Evolutionary conservation across 305 asterid genomes (phyloP).

Genomic region (Solanum aculeatissimum): DNA sequence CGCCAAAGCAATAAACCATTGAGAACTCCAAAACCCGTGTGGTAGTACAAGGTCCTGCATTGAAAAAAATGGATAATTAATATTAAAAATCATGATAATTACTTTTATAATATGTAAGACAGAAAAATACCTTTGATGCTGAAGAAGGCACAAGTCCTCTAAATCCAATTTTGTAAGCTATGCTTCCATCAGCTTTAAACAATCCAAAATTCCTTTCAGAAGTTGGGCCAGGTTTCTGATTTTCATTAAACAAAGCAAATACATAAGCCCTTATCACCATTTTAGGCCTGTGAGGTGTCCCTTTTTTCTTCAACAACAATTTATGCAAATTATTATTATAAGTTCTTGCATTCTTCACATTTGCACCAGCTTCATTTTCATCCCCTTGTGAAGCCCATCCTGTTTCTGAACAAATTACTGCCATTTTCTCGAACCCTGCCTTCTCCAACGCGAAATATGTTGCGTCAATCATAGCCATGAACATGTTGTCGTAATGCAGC

Average conservation of each 20-base stretch:
- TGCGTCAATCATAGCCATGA: constrained; percentile 91
- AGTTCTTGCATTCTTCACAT: constrained; percentile 57
- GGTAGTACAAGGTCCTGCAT: background rate
- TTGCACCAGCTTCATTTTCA: constrained; percentile 75
- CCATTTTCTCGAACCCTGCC: constrained; percentile 62
- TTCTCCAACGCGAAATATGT: constrained; percentile 77
- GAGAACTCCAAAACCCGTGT: background rate
- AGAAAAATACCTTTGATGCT: background rate
- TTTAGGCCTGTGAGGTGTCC: constrained; percentile 85
- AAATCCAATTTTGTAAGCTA: constrained; percentile 74
- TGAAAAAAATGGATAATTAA: too few relatives aligned
- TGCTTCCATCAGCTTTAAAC: constrained; percentile 70
- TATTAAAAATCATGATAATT: too few relatives aligned
- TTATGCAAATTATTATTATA: constrained; percentile 70
- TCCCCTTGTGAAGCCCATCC: constrained; percentile 98
- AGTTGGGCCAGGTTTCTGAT: constrained; percentile 54
- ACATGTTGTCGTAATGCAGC: constrained; percentile 82
- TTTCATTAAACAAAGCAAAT: constrained; percentile 84
- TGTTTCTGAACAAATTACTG: constrained; percentile 83
- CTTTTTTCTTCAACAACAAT: constrained; percentile 75
- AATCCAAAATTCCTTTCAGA: constrained; percentile 81
- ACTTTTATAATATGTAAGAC: background rate
- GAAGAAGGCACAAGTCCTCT: constrained; percentile 30
- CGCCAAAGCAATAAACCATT: background rate
- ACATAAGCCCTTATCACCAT: constrained; percentile 59